Evolutionary conservation across 352 stramenopile genomes (phyloP), one percentile per base, ranked within the genome.

Genomic region (Phytophthora uliginosa): DNA sequence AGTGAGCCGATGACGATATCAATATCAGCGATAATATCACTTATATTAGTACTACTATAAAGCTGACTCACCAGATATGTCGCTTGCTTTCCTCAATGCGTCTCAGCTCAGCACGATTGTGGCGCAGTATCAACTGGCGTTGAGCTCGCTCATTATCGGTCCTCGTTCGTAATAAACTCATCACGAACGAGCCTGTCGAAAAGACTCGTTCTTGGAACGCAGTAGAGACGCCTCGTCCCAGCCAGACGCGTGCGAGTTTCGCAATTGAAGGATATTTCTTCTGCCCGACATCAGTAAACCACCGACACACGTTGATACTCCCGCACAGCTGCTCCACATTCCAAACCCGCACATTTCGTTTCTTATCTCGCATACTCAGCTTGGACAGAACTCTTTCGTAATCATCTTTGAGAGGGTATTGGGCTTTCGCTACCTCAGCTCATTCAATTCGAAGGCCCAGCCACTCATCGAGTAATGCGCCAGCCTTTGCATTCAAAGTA

Each of bases 261-360:
- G 15, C 22, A 18, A 55, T 54, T 1, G 48, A 67, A 13, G 36
- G 61, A 8, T 47, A 60, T 9, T 8, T 22, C 22, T 68, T 51
- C 34, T 68, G 13, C 0, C 61, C 51, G 17, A 18, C 13, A 4
- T 68, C 61, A 1, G 10, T 15, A 36, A 66, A 34, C 60, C 60
- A 67, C 7, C 33, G 13, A 6, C 22, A 59, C 2, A 67, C 34
- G 12, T 67, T 50, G 1, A 67, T 47, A 22, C 48, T 4, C 2
- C 22, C 5, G 10, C 50, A 66, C 5, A 59, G 13, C 15, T 66
- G n/a, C 22, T 67, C 34, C 8, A 67, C 34, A 24, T 60, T 67
- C 48, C 50, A 59, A 2, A 67, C 60, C 0, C 34, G 48, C 15
- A 47, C 31, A 12, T 47, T 33, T 15, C 31, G 47, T 15, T 66